phyloP scores from a whole-genome alignment of 345 rosid species.

The Eucalyptus urophylla region DNA sequence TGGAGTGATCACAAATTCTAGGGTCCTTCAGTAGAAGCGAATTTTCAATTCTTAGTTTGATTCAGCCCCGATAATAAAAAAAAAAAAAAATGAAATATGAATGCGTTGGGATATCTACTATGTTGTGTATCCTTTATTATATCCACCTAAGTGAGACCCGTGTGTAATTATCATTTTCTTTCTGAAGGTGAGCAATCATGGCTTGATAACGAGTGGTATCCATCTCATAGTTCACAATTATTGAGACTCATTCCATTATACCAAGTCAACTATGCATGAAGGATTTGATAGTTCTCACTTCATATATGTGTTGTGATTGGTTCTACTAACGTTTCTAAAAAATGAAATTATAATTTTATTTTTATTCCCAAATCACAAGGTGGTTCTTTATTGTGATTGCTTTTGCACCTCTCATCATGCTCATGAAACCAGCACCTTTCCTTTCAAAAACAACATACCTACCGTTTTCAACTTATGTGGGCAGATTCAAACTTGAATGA shows the following conservation, averaged over 20 bases:
- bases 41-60: background rate
- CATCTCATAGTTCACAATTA: background rate
- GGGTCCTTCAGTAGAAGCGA: background rate
- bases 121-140: background rate
- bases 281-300: background rate
- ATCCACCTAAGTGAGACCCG: background rate
- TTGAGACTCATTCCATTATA: background rate
- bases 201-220: background rate
- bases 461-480: background rate
- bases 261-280: background rate
- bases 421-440: background rate
- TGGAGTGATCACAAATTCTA: background rate
- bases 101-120: background rate
- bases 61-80: background rate
- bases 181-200: background rate
- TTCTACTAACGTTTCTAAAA: background rate
- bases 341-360: background rate
- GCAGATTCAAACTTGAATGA: background rate
- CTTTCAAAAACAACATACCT: background rate
- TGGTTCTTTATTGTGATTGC: constrained; percentile 4
- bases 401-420: background rate
- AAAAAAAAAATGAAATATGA: background rate
- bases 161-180: background rate
- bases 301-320: background rate
- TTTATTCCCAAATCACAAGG: background rate